Conservation (phyloP, 1,284 basidiomycete species). For the Ceratobasidium sp. region DNA sequence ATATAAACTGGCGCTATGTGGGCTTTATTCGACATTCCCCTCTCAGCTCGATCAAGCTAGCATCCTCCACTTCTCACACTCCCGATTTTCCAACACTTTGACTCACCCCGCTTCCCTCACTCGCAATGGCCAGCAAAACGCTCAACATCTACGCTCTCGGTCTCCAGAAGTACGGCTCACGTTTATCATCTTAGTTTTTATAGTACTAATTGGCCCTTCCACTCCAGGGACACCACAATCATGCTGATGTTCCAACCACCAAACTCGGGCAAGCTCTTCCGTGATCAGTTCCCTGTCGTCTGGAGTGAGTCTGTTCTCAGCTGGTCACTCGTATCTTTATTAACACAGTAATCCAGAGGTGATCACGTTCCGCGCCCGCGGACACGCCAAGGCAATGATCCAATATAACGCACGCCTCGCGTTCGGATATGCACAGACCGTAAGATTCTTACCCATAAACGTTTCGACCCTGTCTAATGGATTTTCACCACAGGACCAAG, state of each 20-base stretch:
- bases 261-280: neutral
- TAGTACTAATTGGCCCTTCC: neutral
- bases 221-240: neutral
- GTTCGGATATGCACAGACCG: slow-evolving; percentile 27
- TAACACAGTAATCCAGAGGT: neutral
- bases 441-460: neutral
- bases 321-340: neutral
- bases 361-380: slow-evolving; percentile 25
- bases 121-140: slow-evolving; percentile 19
- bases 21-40: too few species aligned
- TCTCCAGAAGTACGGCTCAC: neutral
- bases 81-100: too few species aligned
- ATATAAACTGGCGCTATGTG: too few species aligned
- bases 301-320: slow-evolving; percentile 5
- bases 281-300: slow-evolving; percentile 10
- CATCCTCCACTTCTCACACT: too few species aligned
- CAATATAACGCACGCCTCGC: slow-evolving; percentile 18
- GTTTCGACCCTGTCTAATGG: neutral
- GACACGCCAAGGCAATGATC: slow-evolving; percentile 16
- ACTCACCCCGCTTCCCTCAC: neutral
- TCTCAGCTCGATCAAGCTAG: too few species aligned
- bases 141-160: slow-evolving; percentile 4
- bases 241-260: slow-evolving; percentile 14
- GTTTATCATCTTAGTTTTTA: neutral
- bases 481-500: neutral